Evolutionary conservation across 169 alveolate genomes (phyloP).

Genomic region (Eimeria tenella): DNA sequence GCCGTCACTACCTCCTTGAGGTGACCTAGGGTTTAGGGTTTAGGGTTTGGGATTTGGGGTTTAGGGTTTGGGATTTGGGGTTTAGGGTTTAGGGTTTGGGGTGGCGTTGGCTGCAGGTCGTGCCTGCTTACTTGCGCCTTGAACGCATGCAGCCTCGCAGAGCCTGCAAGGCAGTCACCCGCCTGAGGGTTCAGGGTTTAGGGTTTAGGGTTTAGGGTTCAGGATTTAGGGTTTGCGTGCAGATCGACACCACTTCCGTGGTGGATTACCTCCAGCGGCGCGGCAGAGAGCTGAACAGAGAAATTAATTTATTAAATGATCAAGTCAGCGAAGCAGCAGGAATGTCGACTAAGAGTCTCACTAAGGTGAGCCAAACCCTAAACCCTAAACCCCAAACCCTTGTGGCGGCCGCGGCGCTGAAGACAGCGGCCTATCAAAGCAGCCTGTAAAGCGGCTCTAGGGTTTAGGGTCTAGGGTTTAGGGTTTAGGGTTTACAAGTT

Average conservation of each 20-base stretch:
- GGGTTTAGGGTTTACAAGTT: too few species aligned
- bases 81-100: neutral
- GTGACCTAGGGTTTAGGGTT: constrained; percentile 36
- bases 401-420: neutral
- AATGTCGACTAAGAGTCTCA: constrained; percentile 12
- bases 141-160: neutral
- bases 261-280: constrained; percentile 68
- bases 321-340: constrained; percentile 41
- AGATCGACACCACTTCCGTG: constrained; percentile 60
- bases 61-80: neutral
- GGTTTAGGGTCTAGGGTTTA: too few species aligned
- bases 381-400: constrained; percentile 53
- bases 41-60: constrained; percentile 25
- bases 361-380: neutral
- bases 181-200: constrained; percentile 1
- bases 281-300: constrained; percentile 58
- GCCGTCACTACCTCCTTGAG: constrained; percentile 70
- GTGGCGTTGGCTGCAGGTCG: neutral
- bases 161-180: too few species aligned
- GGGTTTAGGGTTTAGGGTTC: constrained; percentile 27
- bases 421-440: neutral
- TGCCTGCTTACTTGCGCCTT: too few species aligned
- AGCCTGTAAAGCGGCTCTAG: too few species aligned
- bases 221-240: neutral
- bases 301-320: constrained; percentile 18